Base-by-base conservation (phyloP, 352 stramenopile species). In the Phytophthora ramorum region DNA sequence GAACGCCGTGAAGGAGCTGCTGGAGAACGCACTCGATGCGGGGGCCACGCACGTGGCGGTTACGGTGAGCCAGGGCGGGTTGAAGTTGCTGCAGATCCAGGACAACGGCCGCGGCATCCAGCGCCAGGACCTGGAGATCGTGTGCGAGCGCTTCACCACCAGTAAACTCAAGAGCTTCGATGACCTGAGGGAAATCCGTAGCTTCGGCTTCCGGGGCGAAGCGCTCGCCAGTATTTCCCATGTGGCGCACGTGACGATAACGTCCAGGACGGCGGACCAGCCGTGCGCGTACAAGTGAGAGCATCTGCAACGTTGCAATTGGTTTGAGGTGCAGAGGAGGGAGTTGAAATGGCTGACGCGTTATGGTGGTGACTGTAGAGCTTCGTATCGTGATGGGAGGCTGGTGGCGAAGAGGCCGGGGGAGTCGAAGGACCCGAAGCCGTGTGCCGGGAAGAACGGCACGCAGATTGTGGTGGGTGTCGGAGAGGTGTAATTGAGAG, bases 1-100 rank as follows among this genome's bases (percentile, higher is more conserved):
- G 2, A 97, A 95, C 49, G 97, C 97, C 35, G 74, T 99, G 32
- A 99, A 99, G 72, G 98, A 99, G 79, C 76, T 99, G 13, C 73
- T 99, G 43, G 98, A 99, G 83, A 99, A 99, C 81, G 95, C 86
- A 47, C 83, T 99, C 34, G 98, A 99, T 79, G 98, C 98, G 12
- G 92, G 92, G 16, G 83, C 91, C 2, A 97, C 86, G 16, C 77
- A 91, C 44, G 90, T 98, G 61, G 73, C 75, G 1, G 81, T 98
- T 20, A 90, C 85, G 0, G 74, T 83, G 35, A 85, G 78, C 49
- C 80, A 96, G 44, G 96, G 96, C 35, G 96, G 96, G 0, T 75
- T 98, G 22, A 97, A 98, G 76, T 69, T 97, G 43, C 79, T 99
- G 57, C 92, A 98, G 68, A 98, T 99, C 64, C 85, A 97, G 65